Conservation (phyloP, 495 filamentous ascomycete species). For the Parathielavia appendiculata region DNA sequence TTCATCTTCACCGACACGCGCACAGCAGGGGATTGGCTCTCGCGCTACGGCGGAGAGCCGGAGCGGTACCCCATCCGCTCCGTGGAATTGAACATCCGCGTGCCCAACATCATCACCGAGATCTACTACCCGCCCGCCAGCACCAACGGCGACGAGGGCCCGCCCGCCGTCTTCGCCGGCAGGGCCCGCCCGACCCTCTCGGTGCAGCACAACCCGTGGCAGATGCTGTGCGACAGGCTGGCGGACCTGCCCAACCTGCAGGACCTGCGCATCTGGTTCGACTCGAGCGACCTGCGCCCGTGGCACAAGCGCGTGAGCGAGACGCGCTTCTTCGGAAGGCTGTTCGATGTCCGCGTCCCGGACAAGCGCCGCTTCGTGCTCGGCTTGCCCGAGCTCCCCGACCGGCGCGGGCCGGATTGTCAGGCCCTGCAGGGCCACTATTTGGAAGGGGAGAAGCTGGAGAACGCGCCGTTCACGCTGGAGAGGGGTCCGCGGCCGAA, state of each 20-base stretch:
- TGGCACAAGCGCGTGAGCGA: conserved; percentile 29
- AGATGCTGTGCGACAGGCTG: conserved; percentile 21
- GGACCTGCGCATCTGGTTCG: conserved; percentile 25
- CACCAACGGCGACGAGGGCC: conserved; percentile 6
- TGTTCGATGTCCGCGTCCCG: conserved; percentile 18
- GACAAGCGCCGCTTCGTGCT: conserved; percentile 18
- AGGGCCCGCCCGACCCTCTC: conserved; percentile 6
- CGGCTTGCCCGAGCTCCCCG: conserved; percentile 21
- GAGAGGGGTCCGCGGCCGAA: conserved; percentile 24
- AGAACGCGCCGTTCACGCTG: conserved; percentile 19
- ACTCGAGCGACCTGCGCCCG: conserved; percentile 28
- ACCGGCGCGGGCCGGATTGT: neutral
- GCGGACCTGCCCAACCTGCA: conserved; percentile 13
- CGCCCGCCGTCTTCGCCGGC: conserved; percentile 3
- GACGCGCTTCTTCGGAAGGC: conserved; percentile 20
- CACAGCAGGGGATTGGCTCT: conserved; percentile 20
- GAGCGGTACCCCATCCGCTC: conserved; percentile 13
- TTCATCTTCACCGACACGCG: conserved; percentile 29
- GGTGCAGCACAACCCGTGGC: conserved; percentile 25
- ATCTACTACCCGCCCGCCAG: conserved; percentile 21
- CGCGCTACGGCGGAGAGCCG: conserved; percentile 5
- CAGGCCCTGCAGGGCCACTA: conserved; percentile 12
- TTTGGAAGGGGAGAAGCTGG: conserved; percentile 13
- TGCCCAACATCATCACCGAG: conserved; percentile 23
- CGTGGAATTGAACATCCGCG: conserved; percentile 24